Base-by-base conservation (phyloP, 805 yeast genomes). In the Candida sithepensis region DNA sequence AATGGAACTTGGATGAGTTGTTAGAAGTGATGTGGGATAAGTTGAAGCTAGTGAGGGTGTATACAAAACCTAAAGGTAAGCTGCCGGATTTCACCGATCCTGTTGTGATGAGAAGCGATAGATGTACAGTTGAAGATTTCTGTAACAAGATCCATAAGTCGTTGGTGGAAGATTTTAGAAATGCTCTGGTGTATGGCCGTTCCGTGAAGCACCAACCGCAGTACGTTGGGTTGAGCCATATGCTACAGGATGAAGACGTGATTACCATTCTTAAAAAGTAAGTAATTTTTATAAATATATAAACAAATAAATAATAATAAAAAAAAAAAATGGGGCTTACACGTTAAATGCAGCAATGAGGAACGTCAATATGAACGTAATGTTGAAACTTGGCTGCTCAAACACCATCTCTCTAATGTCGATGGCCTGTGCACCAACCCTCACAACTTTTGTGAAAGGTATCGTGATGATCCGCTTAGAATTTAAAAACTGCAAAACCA, bases 181-280 rank as follows among this genome's bases (percentile, higher is more conserved):
- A 81, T 58, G 99, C 99, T 1, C 78, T 89, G 51, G 99, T 94
- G 1, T 94, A 75, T 63, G 99, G 99, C 33, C 79, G 86, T 26
- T 86, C 96, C 65, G 98, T 92, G 45, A 94, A 94, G 73, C 99
- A 94, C 67, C 97, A 92, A 69, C 98, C 98, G 14, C 99, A 94
- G 71, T 82, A 84, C 56, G 98, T 92, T 41, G 99, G 99, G 24
- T 74, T 94, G 56, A 68, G 77, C 41, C 99, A 94, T 71, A 74
- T 67, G 12, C 73, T 94, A 58, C 86, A 84, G 69, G 99, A 94
- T 69, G 99, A 94, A 70, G 99, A 94, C 69, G 99, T 94, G 28
- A 96, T 94, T 44, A 92, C 99, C 18, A 88, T 91, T 58, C 77
- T 91, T 70, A 91, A 91, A 73, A 85, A 88, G 50, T 63, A 43